Conservation (phyloP, 1,139 yeast genomes). For the Spathaspora sp. region DNA sequence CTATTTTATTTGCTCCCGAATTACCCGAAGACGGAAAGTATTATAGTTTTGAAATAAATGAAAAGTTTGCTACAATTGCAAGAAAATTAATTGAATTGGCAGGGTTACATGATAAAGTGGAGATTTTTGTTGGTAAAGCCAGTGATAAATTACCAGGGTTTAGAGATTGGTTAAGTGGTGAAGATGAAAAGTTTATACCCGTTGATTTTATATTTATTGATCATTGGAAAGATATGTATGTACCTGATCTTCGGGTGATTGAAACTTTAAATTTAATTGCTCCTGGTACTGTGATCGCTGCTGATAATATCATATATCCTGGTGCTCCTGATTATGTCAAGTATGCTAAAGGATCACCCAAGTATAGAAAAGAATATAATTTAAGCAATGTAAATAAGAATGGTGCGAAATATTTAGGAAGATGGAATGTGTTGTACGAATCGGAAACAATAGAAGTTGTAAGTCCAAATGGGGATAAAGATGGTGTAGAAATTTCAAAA, state of each 20-base stretch:
- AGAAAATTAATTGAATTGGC: constrained; percentile 34
- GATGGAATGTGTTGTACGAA: constrained; percentile 47
- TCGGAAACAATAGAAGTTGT: constrained; percentile 21
- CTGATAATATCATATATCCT: constrained; percentile 37
- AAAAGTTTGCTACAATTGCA: constrained; percentile 35
- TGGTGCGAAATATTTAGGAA: constrained; percentile 33
- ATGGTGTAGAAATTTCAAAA: constrained; percentile 33
- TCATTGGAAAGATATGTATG: constrained; percentile 39
- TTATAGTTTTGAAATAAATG: constrained; percentile 37
- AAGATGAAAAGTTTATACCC: constrained; percentile 12
- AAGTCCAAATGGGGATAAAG: constrained; percentile 15
- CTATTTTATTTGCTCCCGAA: constrained; percentile 34
- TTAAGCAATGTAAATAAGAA: constrained; percentile 22
- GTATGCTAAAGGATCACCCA: constrained; percentile 40
- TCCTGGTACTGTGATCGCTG: constrained; percentile 40
- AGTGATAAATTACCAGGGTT: constrained; percentile 28
- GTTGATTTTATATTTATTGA: constrained; percentile 43
- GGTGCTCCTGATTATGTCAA: constrained; percentile 43
- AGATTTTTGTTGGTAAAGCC: constrained; percentile 40
- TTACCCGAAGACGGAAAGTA: constrained; percentile 28
- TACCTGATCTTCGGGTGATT: constrained; percentile 43
- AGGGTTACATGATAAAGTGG: constrained; percentile 32
- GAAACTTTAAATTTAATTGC: constrained; percentile 41
- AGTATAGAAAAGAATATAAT: constrained; percentile 32
- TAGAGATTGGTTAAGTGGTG: constrained; percentile 16